Evolutionary conservation across 2,329 filamentous ascomycete species (phyloP), one percentile per base, ranked within the genome.

Genomic region (Bipolaris cookei): DNA sequence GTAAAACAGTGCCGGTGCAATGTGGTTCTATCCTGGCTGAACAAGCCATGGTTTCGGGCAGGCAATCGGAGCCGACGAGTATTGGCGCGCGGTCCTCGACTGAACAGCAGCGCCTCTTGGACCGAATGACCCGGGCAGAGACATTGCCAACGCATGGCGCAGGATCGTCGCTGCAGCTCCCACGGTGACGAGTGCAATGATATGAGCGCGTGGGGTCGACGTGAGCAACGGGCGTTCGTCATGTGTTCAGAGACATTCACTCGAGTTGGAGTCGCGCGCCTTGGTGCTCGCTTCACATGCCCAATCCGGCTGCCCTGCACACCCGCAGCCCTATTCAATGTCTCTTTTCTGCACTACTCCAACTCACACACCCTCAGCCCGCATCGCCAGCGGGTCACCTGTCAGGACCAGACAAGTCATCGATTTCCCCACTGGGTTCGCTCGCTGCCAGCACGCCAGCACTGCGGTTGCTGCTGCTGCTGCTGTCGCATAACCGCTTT

Each of bases 1-100:
- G 7, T 28, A 28, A 28, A 53, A 57, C 54, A 53, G 49, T 54
- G 54, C 34, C 49, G 28, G 42, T 61, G 58, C 59, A 65, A 65
- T 62, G 61, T 65, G 61, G 57, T 46, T 28, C 54, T 37, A 64
- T 56, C 70, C 70, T 73, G 71, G 72, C 72, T 67, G 68, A 65
- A 56, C 61, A 62, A 42, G 28, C 56, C 16, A 54, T 55, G 55
- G 65, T 65, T 65, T 68, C 62, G 46, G 53, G 10, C 43, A 49
- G 51, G 54, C 32, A 56, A 57, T 53, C 55, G 43, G 63, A 59
- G 55, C 53, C 56, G 56, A 46, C 50, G 39, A 53, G 51, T 51
- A 59, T 52, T 51, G 53, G 48, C 44, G 42, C 53, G 23, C 39
- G 53, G 32, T 49, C 46, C 38, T 41, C 38, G 38, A 41, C 20